Evolutionary conservation across 2,329 filamentous ascomycete genomes (phyloP).

Genomic region (Neurospora sp.): DNA sequence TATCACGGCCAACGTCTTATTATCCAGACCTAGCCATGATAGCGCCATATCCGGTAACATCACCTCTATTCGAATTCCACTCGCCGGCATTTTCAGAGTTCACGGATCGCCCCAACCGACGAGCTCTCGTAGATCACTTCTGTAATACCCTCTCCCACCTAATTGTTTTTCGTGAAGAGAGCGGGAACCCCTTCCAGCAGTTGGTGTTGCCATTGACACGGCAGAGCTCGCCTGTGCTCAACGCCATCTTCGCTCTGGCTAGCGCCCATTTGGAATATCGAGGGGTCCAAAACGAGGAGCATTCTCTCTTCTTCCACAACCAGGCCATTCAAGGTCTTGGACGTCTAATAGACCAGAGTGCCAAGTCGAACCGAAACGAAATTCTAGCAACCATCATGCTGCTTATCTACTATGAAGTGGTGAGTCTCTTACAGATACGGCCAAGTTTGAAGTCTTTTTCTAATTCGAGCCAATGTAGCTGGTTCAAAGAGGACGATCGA

Average conservation of each 20-base stretch:
- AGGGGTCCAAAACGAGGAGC: constrained; percentile 41
- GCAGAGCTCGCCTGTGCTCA: constrained; percentile 53
- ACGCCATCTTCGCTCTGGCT: constrained; percentile 75
- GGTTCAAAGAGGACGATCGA: constrained; percentile 48
- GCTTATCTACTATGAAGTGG: constrained; percentile 53
- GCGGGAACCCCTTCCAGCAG: constrained; percentile 53
- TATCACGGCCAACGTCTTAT: constrained; percentile 16
- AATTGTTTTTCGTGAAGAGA: constrained; percentile 55
- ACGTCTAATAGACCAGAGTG: constrained; percentile 43
- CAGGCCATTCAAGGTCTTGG: constrained; percentile 48
- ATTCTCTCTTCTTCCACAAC: constrained; percentile 49
- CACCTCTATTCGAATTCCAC: constrained; percentile 39
- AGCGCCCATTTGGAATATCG: constrained; percentile 72
- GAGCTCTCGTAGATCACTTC: constrained; percentile 51
- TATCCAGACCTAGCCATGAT: constrained; percentile 31
- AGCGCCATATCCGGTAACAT: constrained; percentile 27
- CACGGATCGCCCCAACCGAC: constrained; percentile 41
- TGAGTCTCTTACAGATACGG: constrained; percentile 25
- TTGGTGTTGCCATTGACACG: constrained; percentile 50
- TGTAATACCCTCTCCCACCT: constrained; percentile 53
- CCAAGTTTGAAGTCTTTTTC: neutral
- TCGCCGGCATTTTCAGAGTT: constrained; percentile 47
- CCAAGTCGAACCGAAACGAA: constrained; percentile 42
- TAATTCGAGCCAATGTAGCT: constrained; percentile 31
- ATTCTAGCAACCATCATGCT: constrained; percentile 51